Base-by-base conservation (phyloP, 169 alveolate species). In the Cryptosporidium felis region DNA sequence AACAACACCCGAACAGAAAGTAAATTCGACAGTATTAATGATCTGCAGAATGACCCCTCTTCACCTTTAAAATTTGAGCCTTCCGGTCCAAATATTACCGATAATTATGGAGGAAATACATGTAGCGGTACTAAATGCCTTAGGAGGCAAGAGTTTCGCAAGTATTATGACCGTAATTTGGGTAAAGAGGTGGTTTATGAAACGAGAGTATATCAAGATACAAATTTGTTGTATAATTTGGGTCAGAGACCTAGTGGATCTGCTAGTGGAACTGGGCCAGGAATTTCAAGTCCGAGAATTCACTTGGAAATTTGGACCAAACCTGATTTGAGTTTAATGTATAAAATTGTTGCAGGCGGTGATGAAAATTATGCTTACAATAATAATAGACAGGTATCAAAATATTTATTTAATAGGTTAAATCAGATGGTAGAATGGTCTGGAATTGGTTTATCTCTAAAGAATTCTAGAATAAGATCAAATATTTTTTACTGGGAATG, bases 251-350 rank as follows among this genome's bases (percentile, higher is more conserved):
- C 85, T 4, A 45, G 56, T 12, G 14, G 14, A 5, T 16, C 30
- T 6, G 14, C 5, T 16, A 56, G 30, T 56, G 62, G 21, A 16
- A 12, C 6, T 28, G 10, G 38, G 32, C 26, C 18, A 30, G 34
- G 0, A 51, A 23, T 26, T 1, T 0, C n/a, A 12, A 8, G 26
- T 12, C 85, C 85, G 2, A 46, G 40, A 53, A 34, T 74, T 5
- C 40, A 74, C 41, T 49, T 74, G 21, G 85, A 74, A 53, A 74
- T 74, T 38, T 74, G 85, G 85, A 74, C 85, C 36, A 74, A 74
- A 23, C 85, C 85, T 6, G 85, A 74, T 56, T 21, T 74, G 34
- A 74, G 51, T 21, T 18, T 14, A 4, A 30, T 74, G 61, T 56
- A 49, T 74, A 53, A 40, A 53, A 41, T 74, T 32, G 10, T 3